Evolutionary conservation across 2,329 filamentous ascomycete species (phyloP), one percentile per base, ranked within the genome.

Genomic region (Aspergillus pseudoterreus): DNA sequence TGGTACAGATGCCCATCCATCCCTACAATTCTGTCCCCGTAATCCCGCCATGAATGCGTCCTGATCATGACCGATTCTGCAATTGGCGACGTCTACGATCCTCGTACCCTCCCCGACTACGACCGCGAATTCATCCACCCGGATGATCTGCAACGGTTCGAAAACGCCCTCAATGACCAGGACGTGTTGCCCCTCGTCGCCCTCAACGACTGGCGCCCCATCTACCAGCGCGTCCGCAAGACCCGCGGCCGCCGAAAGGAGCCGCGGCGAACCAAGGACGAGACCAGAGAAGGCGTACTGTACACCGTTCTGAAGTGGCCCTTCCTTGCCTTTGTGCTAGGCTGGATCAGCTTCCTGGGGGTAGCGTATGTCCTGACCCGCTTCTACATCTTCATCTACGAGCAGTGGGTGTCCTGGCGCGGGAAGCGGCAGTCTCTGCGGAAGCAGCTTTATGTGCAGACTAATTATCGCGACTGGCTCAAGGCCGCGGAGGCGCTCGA

Each of bases 271-370:
- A 87, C 83, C 57, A 89, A 85, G 64, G 94, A 99, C 68, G 94
- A 99, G 77, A 97, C 92, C 2, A 80, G 94, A 59, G 94, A 99
- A 74, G 94, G 94, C 17, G 90, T 94, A 66, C 80, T 96, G 10
- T 99, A 99, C 70, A 83, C 82, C 1, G 69, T 99, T 42, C 78
- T 95, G 47, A 96, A 97, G 71, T 97, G 92, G 87, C 94, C 94
- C 2, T 81, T 99, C 59, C 78, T 99, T 32, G 70, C 91, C 32
- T 81, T 88, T 38, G 90, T 96, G 2, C 79, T 87, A 43, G 82
- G 84, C 10, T 97, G 92, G 91, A 82, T 99, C 45, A 65, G 82
- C 1, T 83, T 88, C 12, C 78, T 97, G 19, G 83, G 84, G 49
- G 67, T 85, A 11, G 80, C 84, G 14, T 99, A 99, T 70, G 75